Percentiles rank a stretch among this genome's conserved stretches.
Evolutionary conservation across 108 stramenopile genomes (phyloP).

Genomic region (Aurantiochytrium sp.): DNA sequence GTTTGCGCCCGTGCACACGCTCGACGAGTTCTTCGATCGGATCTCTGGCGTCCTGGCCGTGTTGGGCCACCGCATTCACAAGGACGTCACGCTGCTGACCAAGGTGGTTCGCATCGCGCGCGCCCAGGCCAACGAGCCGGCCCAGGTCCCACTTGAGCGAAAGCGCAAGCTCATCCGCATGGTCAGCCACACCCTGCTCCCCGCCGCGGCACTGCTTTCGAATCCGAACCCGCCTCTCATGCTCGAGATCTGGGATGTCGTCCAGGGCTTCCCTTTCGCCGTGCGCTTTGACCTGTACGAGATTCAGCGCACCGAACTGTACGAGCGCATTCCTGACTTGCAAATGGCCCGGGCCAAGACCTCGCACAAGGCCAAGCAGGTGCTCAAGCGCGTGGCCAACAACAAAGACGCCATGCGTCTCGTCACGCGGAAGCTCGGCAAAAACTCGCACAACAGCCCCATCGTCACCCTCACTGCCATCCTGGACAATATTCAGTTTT

Average conservation of each 20-base stretch:
- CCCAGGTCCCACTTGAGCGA: neutral
- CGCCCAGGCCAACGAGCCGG: neutral
- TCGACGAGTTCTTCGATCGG: neutral
- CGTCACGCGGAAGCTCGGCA: conserved; percentile 58
- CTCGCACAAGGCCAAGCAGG: neutral
- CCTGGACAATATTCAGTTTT: conserved; percentile 82
- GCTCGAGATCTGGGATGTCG: neutral
- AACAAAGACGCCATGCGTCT: conserved; percentile 16
- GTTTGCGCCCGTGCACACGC: neutral
- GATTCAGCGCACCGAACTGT: neutral
- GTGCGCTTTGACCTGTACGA: conserved; percentile 12
- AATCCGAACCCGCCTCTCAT: neutral
- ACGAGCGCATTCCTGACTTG: neutral
- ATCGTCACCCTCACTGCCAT: conserved; percentile 74
- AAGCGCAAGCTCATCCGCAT: conserved; percentile 4
- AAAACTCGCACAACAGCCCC: conserved; percentile 77
- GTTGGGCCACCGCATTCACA: neutral
- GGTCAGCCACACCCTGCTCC: neutral
- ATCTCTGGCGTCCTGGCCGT: neutral
- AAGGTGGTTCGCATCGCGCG: neutral
- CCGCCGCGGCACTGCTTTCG: neutral
- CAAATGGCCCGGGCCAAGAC: neutral
- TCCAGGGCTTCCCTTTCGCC: neutral
- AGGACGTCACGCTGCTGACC: neutral
- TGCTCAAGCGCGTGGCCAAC: neutral